phyloP scores from a whole-genome alignment of 1,139 yeast species.

The Sugiyamaella sp. region DNA sequence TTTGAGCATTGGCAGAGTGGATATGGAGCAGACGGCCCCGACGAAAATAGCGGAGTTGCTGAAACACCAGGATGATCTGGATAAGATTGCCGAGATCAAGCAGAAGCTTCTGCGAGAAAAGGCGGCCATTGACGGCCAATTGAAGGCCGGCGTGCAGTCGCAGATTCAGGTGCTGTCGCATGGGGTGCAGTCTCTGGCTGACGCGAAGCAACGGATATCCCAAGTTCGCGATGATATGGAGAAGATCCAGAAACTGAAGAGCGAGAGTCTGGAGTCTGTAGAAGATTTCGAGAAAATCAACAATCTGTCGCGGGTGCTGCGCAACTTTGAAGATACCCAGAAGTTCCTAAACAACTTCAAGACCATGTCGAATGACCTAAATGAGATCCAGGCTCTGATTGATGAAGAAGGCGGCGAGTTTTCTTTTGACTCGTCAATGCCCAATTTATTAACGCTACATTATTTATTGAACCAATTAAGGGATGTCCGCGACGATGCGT shows the following conservation, averaged over 20 bases:
- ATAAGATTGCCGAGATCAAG: conserved; percentile 55
- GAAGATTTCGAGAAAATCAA: conserved; percentile 62
- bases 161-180: conserved; percentile 58
- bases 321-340: conserved; percentile 71
- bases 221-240: conserved; percentile 38
- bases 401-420: conserved; percentile 55
- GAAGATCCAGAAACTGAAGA: conserved; percentile 36
- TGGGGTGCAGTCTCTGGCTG: conserved; percentile 40
- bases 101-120: conserved; percentile 70
- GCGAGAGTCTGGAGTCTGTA: conserved; percentile 41
- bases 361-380: conserved; percentile 56
- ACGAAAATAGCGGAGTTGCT: conserved; percentile 37
- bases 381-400: conserved; percentile 55
- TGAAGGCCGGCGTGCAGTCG: conserved; percentile 62
- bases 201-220: conserved; percentile 38
- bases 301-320: conserved; percentile 65
- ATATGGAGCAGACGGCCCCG: conserved; percentile 18
- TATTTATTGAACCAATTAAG: conserved; percentile 68
- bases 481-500: conserved; percentile 77
- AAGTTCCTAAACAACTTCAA: conserved; percentile 66
- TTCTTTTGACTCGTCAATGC: conserved; percentile 54
- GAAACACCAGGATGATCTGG: conserved; percentile 48
- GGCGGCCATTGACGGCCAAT: conserved; percentile 69
- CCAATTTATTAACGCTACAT: conserved; percentile 67
- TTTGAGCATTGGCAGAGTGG: too few species aligned